Percentiles rank a stretch among this genome's conserved stretches.
Conservation (phyloP, 202 grass and related monocot species). For the Hordeum pubiflorum region DNA sequence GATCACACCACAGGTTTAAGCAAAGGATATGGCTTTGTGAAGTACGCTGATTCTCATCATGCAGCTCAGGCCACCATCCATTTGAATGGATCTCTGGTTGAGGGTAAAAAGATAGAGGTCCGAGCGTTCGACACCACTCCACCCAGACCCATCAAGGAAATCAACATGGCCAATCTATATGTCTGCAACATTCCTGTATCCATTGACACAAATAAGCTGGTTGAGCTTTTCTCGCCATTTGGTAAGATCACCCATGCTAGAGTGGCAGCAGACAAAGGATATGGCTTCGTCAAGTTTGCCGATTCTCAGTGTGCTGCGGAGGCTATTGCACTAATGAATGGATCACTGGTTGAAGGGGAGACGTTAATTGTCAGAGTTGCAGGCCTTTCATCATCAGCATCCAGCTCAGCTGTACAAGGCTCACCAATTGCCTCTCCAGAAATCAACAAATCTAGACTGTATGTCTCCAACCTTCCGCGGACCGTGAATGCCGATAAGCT, state of each 20-base stretch:
- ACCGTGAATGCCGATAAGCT: constrained; percentile 27
- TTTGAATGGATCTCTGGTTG: constrained; percentile 39
- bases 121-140: not conserved
- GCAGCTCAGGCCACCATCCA: constrained; percentile 34
- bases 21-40: constrained; percentile 56
- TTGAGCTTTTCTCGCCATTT: constrained; percentile 52
- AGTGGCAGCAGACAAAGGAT: constrained; percentile 27
- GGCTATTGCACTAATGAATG: constrained; percentile 46
- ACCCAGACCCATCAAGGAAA: constrained; percentile 26
- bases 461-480: constrained; percentile 29
- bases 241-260: constrained; percentile 47
- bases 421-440: not conserved
- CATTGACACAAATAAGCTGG: constrained; percentile 36
- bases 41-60: constrained; percentile 32
- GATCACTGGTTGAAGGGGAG: constrained; percentile 42
- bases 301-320: constrained; percentile 38
- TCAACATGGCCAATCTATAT: constrained; percentile 45
- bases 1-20: constrained; percentile 35
- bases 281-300: constrained; percentile 48
- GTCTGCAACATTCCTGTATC: constrained; percentile 41
- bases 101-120: constrained; percentile 43
- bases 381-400: constrained; percentile 12
- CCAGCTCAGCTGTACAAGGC: constrained; percentile 22
- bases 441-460: constrained; percentile 26
- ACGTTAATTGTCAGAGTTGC: constrained; percentile 38